Evolutionary conservation across 805 yeast genomes (phyloP).

Genomic region (Osmozyma mogii): DNA sequence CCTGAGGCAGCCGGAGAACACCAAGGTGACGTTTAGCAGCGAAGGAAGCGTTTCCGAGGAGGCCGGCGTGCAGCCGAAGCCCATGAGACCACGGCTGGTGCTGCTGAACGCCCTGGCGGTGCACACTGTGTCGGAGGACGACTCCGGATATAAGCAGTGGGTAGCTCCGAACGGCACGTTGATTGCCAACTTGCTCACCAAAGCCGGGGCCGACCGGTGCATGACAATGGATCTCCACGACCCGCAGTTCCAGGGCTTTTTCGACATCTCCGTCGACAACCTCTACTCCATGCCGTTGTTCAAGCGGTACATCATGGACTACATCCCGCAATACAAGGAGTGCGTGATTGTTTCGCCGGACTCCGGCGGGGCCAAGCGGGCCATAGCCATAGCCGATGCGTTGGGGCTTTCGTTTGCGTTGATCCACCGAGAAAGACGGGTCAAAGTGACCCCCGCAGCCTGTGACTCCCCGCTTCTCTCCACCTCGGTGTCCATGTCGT

Average conservation of each 20-base stretch:
- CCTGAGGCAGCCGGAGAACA: conserved; percentile 92
- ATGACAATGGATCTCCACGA: conserved; percentile 98
- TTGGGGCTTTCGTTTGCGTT: conserved; percentile 85
- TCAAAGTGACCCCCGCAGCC: conserved; percentile 27
- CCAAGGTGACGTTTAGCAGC: conserved; percentile 26
- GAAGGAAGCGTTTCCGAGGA: no score
- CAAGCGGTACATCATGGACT: conserved; percentile 72
- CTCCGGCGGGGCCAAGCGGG: conserved; percentile 98
- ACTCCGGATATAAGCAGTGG: conserved; percentile 85
- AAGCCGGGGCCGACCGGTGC: conserved; percentile 94
- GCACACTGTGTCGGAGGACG: conserved; percentile 16
- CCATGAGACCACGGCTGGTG: no score
- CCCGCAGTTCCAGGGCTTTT: conserved; percentile 96
- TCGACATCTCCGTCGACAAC: conserved; percentile 94
- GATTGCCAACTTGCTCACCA: conserved; percentile 76
- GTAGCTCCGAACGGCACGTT: conserved; percentile 92
- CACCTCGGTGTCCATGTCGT: conserved; percentile 11
- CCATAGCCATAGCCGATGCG: conserved; percentile 88
- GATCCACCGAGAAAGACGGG: conserved; percentile 87
- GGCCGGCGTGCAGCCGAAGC: no score
- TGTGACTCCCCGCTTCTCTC: conserved; percentile 13
- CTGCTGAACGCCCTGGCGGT: no score
- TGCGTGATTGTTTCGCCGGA: conserved; percentile 96
- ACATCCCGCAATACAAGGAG: conserved; percentile 71
- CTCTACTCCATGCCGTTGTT: conserved; percentile 81